Conservation (phyloP, 352 stramenopile genomes). For the Pythium rishiriense region DNA sequence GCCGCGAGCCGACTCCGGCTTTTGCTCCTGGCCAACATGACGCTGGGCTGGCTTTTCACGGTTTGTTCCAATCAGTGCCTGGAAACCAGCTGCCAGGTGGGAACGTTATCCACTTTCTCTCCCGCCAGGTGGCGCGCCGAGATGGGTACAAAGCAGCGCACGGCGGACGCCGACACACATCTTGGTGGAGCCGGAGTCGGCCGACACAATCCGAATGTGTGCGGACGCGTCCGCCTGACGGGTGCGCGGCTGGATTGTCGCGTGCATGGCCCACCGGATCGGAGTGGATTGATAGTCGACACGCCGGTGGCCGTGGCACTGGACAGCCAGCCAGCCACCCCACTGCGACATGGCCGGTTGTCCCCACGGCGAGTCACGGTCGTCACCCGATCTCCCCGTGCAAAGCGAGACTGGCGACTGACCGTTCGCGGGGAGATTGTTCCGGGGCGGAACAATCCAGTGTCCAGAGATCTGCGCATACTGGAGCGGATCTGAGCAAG, state of each 20-base stretch:
- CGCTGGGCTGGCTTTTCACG: not conserved
- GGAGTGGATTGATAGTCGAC: conserved; percentile 7
- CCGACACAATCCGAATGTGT: conserved; percentile 15
- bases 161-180: not conserved
- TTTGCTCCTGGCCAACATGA: conserved; percentile 18
- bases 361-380: not conserved
- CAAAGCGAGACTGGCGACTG: not conserved
- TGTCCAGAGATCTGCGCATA: not conserved
- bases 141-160: conserved; percentile 8
- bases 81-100: not conserved
- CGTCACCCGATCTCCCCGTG: not conserved
- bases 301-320: too few relatives aligned
- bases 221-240: conserved; percentile 13
- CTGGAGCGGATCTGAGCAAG: not conserved
- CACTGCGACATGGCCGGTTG: not conserved
- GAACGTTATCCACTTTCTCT: conserved; percentile 11
- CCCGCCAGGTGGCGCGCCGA: not conserved
- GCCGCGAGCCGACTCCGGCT: conserved; percentile 2
- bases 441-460: not conserved
- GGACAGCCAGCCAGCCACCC: not conserved
- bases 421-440: not conserved
- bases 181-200: conserved; percentile 22
- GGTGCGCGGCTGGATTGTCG: conserved; percentile 10
- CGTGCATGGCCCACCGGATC: conserved; percentile 9
- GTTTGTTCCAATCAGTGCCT: too few relatives aligned